Evolutionary conservation across 305 asterid genomes (phyloP).

Genomic region (Solanum chacoense): DNA sequence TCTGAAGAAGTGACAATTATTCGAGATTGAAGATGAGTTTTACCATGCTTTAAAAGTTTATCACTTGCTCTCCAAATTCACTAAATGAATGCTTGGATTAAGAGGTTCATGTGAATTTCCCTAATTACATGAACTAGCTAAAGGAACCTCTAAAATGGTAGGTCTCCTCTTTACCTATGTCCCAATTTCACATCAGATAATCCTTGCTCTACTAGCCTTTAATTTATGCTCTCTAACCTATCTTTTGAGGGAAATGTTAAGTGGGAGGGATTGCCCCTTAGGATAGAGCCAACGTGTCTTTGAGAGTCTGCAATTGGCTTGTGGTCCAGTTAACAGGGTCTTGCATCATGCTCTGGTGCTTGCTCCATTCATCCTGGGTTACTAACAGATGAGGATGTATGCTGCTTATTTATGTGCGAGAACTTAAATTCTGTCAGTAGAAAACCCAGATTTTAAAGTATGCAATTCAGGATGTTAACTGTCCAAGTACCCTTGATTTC

Average conservation of each 20-base stretch:
- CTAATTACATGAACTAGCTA: background rate
- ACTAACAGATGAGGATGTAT: background rate
- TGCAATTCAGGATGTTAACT: background rate
- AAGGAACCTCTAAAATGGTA: background rate
- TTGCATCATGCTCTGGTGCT: background rate
- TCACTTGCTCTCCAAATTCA: background rate
- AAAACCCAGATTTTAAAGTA: background rate
- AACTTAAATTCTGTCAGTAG: background rate
- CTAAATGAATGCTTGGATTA: background rate
- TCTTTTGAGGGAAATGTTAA: background rate
- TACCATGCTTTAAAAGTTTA: background rate
- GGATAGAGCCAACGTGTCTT: background rate
- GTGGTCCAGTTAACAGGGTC: background rate
- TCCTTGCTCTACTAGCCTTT: background rate
- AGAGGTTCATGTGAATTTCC: background rate
- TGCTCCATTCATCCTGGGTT: background rate
- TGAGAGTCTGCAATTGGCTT: background rate
- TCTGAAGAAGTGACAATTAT: background rate
- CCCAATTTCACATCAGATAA: background rate
- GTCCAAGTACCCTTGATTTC: background rate
- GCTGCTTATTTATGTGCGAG: background rate
- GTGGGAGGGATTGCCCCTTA: background rate
- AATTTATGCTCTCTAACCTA: background rate
- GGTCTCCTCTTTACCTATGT: background rate
- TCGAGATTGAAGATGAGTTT: background rate